Evolutionary conservation across 345 rosid species (phyloP), one percentile per base, ranked within the genome.

Genomic region (Trapa bicornis): DNA sequence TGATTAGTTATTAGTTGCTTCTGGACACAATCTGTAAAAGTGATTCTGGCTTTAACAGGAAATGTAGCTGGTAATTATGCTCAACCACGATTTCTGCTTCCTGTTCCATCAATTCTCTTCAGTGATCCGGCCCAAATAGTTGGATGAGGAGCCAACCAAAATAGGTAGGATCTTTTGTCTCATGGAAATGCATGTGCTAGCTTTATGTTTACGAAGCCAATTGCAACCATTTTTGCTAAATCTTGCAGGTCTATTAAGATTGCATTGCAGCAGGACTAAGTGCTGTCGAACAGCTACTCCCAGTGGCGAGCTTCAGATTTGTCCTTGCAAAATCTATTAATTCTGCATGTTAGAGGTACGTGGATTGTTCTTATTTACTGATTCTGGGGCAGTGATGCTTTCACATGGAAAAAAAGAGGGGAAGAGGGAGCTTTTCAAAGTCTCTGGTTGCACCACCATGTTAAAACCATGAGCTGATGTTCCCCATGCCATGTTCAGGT

Each of bases 321-420:
- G 83, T 83, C 89, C 91, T 83, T 83, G 89, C 86, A 29, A 58
- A 79, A 82, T 71, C 81, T 83, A 77, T 77, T 79, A 72, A 75
- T 67, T 76, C 80, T 78, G 84, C 89, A 79, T 89, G 84, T 82
- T 91, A 84, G 81, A 87, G 97, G 96, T 91, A 83, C 42, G n/a
- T 5, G 65, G 47, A n/a, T 47, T n/a, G 68, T 47, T 32, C 35
- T n/a, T 2, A 7, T 45, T 33, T 1, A 29, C 63, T 32, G 63
- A 15, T 58, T 32, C 38, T 9, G 11, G 32, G 35, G 37, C 35
- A n/a, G 35, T 29, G 38, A 11, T 58, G 38, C 29, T 58, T 32
- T 32, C 37, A 35, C 38, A 58, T 35, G 16, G 38, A 29, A 9
- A 17, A n/a, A 54, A 54, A 54, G 6, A 12, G 29, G 37, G 56